These are phyloP conservation scores for Metarhizium robertsii DNA, from an alignment of 2,329 filamentous ascomycete genomes.

Conservation along the genomic window DNA sequence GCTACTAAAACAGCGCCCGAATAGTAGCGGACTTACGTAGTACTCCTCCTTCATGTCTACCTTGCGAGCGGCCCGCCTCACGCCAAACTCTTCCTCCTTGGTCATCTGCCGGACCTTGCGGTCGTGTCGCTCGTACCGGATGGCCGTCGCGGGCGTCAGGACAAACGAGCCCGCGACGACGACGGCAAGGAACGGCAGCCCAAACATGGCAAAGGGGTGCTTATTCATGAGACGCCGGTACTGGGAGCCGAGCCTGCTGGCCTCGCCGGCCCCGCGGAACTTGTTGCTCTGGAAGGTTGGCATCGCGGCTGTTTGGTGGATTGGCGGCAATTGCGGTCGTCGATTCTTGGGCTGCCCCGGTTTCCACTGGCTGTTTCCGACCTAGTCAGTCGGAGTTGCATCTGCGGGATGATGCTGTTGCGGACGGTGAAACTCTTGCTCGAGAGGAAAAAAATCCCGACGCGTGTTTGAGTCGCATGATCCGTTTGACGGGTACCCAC, in stretches of 20 bases:
- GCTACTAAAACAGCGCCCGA: too few species aligned
- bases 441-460: too few species aligned
- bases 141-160: constrained; percentile 83
- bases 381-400: too few species aligned
- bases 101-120: constrained; percentile 78
- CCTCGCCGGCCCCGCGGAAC: constrained; percentile 57
- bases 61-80: constrained; percentile 61
- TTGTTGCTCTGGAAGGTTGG: constrained; percentile 58
- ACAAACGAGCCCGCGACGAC: constrained; percentile 92
- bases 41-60: constrained; percentile 81
- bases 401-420: too few species aligned
- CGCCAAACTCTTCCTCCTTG: constrained; percentile 75
- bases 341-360: too few species aligned
- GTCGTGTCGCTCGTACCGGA: constrained; percentile 90
- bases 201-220: constrained; percentile 87
- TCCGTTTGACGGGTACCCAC: too few species aligned
- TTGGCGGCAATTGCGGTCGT: too few species aligned
- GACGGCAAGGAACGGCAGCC: constrained; percentile 80
- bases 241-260: constrained; percentile 58
- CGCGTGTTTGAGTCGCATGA: too few species aligned
- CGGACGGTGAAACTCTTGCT: too few species aligned
- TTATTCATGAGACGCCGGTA: constrained; percentile 69
- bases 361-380: too few species aligned
- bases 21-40: constrained; percentile 50
- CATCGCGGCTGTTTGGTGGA: constrained; percentile 13